Base-by-base conservation (phyloP, 805 yeast species). In the Starmerella potacharoeniae region DNA sequence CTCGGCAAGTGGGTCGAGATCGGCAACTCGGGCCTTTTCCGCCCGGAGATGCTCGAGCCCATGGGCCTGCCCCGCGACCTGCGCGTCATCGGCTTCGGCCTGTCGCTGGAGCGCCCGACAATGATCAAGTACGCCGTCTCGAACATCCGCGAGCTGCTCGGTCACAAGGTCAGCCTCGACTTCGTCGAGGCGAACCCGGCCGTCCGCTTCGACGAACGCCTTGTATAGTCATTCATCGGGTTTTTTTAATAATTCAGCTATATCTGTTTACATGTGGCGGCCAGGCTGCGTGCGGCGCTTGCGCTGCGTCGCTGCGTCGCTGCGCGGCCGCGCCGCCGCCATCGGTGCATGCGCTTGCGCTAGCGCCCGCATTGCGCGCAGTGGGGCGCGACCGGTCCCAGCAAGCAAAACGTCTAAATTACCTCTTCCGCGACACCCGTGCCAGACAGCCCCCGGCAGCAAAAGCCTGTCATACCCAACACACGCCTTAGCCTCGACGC, bases 21-120 rank as follows among this genome's bases (percentile, higher is more conserved):
- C 66, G 99, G 99, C 71, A 93, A 93, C 77, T 89, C 97, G 17
- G 99, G 99, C 71, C 85, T 93, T 96, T 93, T 93, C 79, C 83
- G 99, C 74, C 98, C 99, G 13, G 99, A 93, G 75, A 93, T 93
- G 99, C 78, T 95, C 69, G 96, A 89, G 74, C 75, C 96, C 46
- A 91, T 93, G 97, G 99, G 99, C 37, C 79, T 93, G 67, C 98
- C 98, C 57, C 83, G 83, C 75, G 85, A 87, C 69, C 72, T 95
- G 75, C 80, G 97, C 70, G 97, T 91, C 11, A 79, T 89, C 62
- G 99, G 99, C 59, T 93, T 95, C 89, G 99, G 99, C 67, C 77
- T 93, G 65, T 85, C 95, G 29, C 78, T 93, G 69, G 99, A 93
- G 74, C 84, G 99, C 75, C 99, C 99, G 60, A 93, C 99, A 35